Evolutionary conservation across 768 basidiomycete species (phyloP), one percentile per base, ranked within the genome.

Genomic region (Tephrocybe rancida): DNA sequence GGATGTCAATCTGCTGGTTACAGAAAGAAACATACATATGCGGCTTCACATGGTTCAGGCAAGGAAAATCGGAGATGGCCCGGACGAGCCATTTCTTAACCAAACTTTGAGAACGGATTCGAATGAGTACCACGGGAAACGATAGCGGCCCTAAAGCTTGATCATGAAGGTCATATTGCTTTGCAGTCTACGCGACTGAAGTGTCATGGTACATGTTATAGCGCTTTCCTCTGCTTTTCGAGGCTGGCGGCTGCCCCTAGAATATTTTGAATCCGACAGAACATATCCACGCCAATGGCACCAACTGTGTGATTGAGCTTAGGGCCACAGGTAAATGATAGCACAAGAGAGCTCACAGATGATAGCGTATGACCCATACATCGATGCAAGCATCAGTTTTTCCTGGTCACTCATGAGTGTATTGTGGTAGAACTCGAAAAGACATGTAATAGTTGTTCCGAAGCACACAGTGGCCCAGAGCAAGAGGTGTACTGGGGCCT

Each of bases 341-440:
- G 8, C 3, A 21, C 21, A 18, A 6, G 9, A 34, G 19, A 24
- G 51, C 59, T 48, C 46, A 65, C 60, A 63, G 34, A 57, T 55
- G 11, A 58, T 9, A 3, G 52, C 58, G 37, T 64, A 64, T 13
- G 52, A 52, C 2, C 59, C 59, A 49, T 62, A 64, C 59, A 62
- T 59, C 14, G 49, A 13, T 7, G 48, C 56, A 14, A 64, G 46
- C 24, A 52, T 42, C 38, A 13, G 51, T 32, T 62, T 62, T 32
- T 64, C 54, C 18, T 55, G 47, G 26, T 50, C 47, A 30, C 13
- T 62, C 63, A 64, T 64, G 26, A 62, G 51, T 27, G 55, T 35
- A 26, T 64, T 59, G 32, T 64, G 54, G 14, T 57, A 60, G 45
- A 64, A 60, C 42, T 62, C 63, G 18, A 59, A 62, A 11, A 62